Percentiles rank a stretch among this genome's conserved stretches.
phyloP scores from a whole-genome alignment of 169 alveolate species.

The Cytauxzoon felis region DNA sequence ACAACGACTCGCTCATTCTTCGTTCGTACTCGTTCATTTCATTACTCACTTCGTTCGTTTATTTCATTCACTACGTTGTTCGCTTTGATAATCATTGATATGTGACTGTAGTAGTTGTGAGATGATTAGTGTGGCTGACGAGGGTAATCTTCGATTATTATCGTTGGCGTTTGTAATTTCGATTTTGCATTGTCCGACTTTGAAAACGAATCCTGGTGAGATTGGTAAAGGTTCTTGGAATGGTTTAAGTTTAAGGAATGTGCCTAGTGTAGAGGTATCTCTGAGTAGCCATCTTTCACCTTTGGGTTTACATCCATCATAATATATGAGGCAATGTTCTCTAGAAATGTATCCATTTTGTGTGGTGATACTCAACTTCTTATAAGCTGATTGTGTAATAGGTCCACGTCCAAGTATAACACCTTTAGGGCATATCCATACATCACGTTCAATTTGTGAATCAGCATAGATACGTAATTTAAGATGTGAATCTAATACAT shows the following conservation, averaged over 20 bases:
- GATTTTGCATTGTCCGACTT: constrained; percentile 86
- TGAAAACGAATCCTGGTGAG: constrained; percentile 74
- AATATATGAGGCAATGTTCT: constrained; percentile 83
- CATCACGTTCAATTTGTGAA: constrained; percentile 55
- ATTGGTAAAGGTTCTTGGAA: constrained; percentile 77
- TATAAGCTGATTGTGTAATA: constrained; percentile 68
- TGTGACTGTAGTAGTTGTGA: constrained; percentile 60
- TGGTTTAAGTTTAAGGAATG: constrained; percentile 81
- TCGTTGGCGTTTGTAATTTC: constrained; percentile 71
- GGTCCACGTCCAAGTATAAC: constrained; percentile 83
- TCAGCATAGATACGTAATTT: constrained; percentile 51
- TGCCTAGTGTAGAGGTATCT: constrained; percentile 84
- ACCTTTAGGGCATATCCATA: constrained; percentile 78
- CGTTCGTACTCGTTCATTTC: too few relatives aligned
- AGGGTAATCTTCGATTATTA: constrained; percentile 45
- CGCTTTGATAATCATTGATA: too few relatives aligned
- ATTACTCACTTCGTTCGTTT: too few relatives aligned
- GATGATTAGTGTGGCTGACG: constrained; percentile 57
- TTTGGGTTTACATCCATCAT: constrained; percentile 75
- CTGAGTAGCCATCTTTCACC: constrained; percentile 80
- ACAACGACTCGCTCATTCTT: too few relatives aligned
- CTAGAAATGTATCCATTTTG: constrained; percentile 86
- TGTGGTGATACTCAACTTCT: constrained; percentile 74
- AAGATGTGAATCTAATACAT: constrained; percentile 40
- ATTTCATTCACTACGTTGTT: too few relatives aligned